Percentiles rank a stretch among this genome's conserved stretches.
These are phyloP conservation scores for Hemisphaericaspora subhashii DNA, from an alignment of 1,139 yeast genomes.

Conservation along the genomic window DNA sequence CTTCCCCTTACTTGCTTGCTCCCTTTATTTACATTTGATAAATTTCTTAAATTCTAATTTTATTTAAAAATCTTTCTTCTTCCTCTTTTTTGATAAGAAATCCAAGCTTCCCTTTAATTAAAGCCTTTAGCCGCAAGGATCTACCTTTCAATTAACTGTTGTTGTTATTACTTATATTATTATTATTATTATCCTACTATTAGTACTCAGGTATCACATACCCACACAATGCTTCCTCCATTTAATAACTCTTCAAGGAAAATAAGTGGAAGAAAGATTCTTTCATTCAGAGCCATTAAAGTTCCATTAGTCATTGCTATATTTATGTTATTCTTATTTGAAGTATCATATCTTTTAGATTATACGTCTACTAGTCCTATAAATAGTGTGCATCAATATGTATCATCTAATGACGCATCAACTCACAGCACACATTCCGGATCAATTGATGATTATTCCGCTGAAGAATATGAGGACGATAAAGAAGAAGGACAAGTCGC, in stretches of 20 bases:
- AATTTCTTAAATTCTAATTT: too few relatives aligned
- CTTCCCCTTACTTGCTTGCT: too few relatives aligned
- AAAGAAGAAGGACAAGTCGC: conserved; percentile 9
- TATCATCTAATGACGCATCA: background rate
- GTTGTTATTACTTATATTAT: too few relatives aligned
- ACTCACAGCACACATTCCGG: background rate
- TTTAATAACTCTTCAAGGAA: background rate
- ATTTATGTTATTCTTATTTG: background rate
- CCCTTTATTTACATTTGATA: too few relatives aligned
- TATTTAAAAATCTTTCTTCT: too few relatives aligned
- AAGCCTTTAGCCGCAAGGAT: too few relatives aligned
- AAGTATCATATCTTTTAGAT: background rate
- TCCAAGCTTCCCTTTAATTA: too few relatives aligned
- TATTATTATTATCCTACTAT: too few relatives aligned
- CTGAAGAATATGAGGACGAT: background rate
- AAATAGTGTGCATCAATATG: background rate
- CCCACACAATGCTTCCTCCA: background rate
- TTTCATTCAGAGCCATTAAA: background rate
- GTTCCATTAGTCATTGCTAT: background rate
- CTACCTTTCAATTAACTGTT: too few relatives aligned
- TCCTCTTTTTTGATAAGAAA: too few relatives aligned
- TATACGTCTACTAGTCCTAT: background rate
- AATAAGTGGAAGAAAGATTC: background rate
- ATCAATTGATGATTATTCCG: background rate
- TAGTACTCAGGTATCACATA: too few relatives aligned